Percentiles rank a stretch among this genome's conserved stretches.
These are phyloP conservation scores for Beta lomatogona DNA, from an alignment of 179 eudicot genomes.

Conservation along the genomic window DNA sequence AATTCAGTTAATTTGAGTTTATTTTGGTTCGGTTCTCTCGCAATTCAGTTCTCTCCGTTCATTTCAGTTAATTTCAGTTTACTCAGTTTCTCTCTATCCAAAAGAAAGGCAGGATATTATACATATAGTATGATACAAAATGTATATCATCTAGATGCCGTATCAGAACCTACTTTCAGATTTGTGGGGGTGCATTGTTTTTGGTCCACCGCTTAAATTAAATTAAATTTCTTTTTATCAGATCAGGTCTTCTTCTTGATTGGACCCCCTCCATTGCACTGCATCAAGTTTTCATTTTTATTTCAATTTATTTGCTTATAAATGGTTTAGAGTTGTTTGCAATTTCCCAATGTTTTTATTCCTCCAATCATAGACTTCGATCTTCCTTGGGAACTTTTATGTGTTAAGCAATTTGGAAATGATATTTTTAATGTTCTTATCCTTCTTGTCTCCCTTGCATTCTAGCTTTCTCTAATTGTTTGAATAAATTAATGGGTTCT, in stretches of 20 bases:
- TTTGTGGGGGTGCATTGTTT: slow-evolving; percentile 32
- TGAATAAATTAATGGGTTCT: background rate
- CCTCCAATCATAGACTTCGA: slow-evolving; percentile 30
- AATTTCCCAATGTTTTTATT: slow-evolving; percentile 28
- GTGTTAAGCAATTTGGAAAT: background rate
- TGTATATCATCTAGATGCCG: slow-evolving; percentile 1
- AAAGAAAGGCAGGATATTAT: no score
- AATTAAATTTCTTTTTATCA: background rate
- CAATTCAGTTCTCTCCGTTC: no score
- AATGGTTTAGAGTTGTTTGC: background rate
- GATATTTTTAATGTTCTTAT: slow-evolving; percentile 11
- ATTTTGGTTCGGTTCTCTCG: no score
- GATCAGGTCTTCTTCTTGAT: slow-evolving; percentile 20
- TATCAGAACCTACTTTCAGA: slow-evolving; percentile 23
- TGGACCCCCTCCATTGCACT: slow-evolving; percentile 37
- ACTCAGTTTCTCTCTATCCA: no score
- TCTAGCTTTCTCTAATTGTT: background rate
- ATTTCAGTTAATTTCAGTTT: no score
- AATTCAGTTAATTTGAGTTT: no score
- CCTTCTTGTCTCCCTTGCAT: slow-evolving; percentile 11
- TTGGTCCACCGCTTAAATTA: slow-evolving; percentile 29
- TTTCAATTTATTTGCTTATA: background rate
- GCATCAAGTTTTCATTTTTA: slow-evolving; percentile 15
- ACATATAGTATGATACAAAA: no score
- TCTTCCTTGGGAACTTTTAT: slow-evolving; percentile 5